Conservation (phyloP, 1,284 basidiomycete genomes). For the Porogramme epimiltina region DNA sequence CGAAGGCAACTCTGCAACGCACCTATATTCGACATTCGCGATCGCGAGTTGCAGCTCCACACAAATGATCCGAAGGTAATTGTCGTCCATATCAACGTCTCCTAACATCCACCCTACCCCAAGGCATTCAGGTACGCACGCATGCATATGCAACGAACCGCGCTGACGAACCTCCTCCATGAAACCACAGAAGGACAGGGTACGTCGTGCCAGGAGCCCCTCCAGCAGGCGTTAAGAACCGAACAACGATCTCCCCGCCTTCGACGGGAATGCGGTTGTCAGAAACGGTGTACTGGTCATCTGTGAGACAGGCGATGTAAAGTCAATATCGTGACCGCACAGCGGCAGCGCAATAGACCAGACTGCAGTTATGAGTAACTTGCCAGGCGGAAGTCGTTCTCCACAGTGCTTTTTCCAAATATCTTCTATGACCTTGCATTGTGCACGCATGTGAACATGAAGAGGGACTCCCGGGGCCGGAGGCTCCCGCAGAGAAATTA, state of each 20-base stretch:
- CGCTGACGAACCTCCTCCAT: not conserved
- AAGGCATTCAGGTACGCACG: not conserved
- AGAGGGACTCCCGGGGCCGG: too few relatives aligned
- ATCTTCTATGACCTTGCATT: too few relatives aligned
- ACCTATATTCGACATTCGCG: constrained; percentile 27
- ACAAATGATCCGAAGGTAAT: constrained; percentile 16
- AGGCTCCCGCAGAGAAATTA: too few relatives aligned
- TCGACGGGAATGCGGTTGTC: constrained; percentile 1
- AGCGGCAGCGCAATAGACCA: too few relatives aligned
- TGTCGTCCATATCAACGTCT: constrained; percentile 21
- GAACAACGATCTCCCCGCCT: constrained; percentile 3
- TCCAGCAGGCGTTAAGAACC: not conserved
- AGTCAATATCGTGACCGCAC: too few relatives aligned
- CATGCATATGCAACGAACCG: not conserved
- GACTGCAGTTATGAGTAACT: too few relatives aligned
- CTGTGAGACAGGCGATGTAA: not conserved
- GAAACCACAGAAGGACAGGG: not conserved
- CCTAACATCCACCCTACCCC: constrained; percentile 17
- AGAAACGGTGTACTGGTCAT: not conserved
- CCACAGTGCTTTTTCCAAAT: too few relatives aligned
- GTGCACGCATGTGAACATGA: too few relatives aligned
- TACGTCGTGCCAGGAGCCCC: constrained; percentile 1
- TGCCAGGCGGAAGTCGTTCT: too few relatives aligned
- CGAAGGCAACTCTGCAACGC: too few relatives aligned
- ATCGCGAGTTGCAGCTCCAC: constrained; percentile 22